Percentiles rank a stretch among this genome's conserved stretches.
These are phyloP conservation scores for Penicillium lagena DNA, from an alignment of 495 filamentous ascomycete genomes.

Conservation along the genomic window DNA sequence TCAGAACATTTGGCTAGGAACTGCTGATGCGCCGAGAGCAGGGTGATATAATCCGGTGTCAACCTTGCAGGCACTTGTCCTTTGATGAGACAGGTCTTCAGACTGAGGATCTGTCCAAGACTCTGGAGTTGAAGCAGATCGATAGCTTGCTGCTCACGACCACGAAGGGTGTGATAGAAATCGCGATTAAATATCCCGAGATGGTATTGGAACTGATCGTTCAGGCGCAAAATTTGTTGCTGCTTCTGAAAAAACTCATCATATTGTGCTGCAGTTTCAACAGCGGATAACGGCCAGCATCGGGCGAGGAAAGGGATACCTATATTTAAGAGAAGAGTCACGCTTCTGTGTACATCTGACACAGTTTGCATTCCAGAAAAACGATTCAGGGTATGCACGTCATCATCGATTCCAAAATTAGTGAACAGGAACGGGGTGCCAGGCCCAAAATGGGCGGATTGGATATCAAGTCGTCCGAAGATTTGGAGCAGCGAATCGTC, in stretches of 20 bases:
- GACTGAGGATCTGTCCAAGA: conserved; percentile 3
- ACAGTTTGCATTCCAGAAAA: neutral
- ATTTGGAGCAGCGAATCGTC: conserved; percentile 3
- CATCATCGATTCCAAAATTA: no score
- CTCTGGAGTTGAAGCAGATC: conserved; percentile 4
- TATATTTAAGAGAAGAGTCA: conserved; percentile 4
- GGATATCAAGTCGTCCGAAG: conserved; percentile 10
- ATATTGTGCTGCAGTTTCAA: conserved; percentile 5
- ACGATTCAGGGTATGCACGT: no score
- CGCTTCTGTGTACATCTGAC: neutral
- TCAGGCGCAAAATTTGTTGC: conserved; percentile 2
- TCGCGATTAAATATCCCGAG: neutral
- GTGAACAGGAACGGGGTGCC: conserved; percentile 6
- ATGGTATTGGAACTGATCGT: conserved; percentile 3
- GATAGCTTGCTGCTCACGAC: neutral
- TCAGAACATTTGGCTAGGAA: conserved; percentile 6
- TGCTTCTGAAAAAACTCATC: conserved; percentile 5
- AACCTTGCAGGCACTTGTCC: conserved; percentile 1
- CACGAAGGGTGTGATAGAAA: neutral
- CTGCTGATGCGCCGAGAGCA: conserved; percentile 1
- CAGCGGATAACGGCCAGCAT: conserved; percentile 10
- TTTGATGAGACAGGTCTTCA: conserved; percentile 9
- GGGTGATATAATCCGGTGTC: neutral
- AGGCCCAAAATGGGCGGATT: conserved; percentile 6
- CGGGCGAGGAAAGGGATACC: conserved; percentile 10